Base-by-base conservation (phyloP, 768 basidiomycete species). In the Grammothele lineata region DNA sequence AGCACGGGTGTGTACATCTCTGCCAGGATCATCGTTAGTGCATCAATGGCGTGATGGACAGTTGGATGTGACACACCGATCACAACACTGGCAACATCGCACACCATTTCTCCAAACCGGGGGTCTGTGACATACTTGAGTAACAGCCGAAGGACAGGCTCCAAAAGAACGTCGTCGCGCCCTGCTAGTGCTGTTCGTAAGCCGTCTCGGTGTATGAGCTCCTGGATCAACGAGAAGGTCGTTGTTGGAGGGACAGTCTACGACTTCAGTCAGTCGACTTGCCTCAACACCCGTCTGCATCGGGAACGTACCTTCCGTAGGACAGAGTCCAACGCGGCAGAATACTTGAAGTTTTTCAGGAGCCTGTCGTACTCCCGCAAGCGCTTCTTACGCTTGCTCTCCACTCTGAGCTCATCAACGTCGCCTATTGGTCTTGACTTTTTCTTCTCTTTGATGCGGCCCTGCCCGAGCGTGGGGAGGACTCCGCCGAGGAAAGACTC, bases 331-430 rank as follows among this genome's bases (percentile, higher is more conserved):
- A 99, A 69, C 4, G 96, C 96, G 27, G 92, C 92, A 7, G 87
- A 86, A 66, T 99, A 98, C 60, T 89, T 90, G 75, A 98, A 99
- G 32, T 70, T 74, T 66, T 98, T 98, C 40, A 99, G 72, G 42
- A 91, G 70, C 57, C 80, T 80, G 64, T 99, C 96, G 66, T 96
- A 96, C 45, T 91, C 86, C 64, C 78, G 85, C 38, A 98, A 68
- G 51, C 80, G 77, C 62, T 77, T 83, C 62, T 69, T 78, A 48
- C 84, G 75, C 62, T 78, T 78, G 46, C 74, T 81, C 66, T 92
- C 86, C 14, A 95, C 77, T 54, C 79, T 80, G 45, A 89, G 75
- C 62, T 97, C 94, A 47, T 89, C 77, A 3, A 73, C 70, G 57
- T 88, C 86, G 9, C 78, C 80, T 2, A 71, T 57, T 18, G 77